These are phyloP conservation scores for Vachellia pachyceras DNA, from an alignment of 306 rosid species.

Conservation along the genomic window DNA sequence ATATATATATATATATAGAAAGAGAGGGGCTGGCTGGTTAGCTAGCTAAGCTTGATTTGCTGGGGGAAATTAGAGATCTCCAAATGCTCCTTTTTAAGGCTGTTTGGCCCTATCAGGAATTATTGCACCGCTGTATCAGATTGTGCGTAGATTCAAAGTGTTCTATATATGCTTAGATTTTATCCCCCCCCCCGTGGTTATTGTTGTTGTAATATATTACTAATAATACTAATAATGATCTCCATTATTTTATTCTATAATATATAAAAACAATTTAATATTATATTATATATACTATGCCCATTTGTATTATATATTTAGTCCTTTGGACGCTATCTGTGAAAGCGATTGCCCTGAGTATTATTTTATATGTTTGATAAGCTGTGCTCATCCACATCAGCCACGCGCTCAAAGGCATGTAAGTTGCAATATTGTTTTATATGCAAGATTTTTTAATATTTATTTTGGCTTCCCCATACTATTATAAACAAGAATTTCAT, in stretches of 20 bases:
- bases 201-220: too few relatives aligned
- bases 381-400: neutral
- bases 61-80: conserved; percentile 65
- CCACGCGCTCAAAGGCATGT: conserved; percentile 23
- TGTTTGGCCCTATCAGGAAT: conserved; percentile 43
- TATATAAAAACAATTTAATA: too few relatives aligned
- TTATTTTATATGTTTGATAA: conserved; percentile 43
- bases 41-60: neutral
- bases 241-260: too few relatives aligned
- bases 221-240: neutral
- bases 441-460: too few relatives aligned
- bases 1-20: too few relatives aligned
- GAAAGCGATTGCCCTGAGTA: conserved; percentile 55
- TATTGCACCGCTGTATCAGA: conserved; percentile 91
- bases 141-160: conserved; percentile 65
- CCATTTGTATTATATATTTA: neutral
- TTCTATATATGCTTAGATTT: conserved; percentile 41
- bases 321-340: conserved; percentile 51
- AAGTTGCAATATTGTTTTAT: neutral
- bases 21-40: too few relatives aligned
- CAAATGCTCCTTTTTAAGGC: conserved; percentile 44
- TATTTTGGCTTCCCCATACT: too few relatives aligned
- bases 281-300: too few relatives aligned
- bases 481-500: neutral
- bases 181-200: neutral